These are phyloP conservation scores for Calonectria honghensis DNA, from an alignment of 2,329 filamentous ascomycete genomes.

Conservation along the genomic window DNA sequence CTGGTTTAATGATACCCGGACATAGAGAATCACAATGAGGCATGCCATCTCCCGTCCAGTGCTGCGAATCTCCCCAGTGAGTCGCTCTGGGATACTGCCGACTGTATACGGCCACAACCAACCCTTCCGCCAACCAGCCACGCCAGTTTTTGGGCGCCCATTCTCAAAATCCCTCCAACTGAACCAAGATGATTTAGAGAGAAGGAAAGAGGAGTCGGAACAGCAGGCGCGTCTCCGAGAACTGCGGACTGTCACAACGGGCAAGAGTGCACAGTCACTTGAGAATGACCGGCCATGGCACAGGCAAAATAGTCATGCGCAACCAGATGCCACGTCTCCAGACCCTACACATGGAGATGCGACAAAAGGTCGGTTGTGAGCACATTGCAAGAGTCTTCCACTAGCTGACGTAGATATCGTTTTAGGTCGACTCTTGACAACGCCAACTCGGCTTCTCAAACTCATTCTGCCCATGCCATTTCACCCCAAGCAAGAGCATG, in stretches of 20 bases:
- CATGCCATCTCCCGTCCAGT: slow-evolving; percentile 45
- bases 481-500: slow-evolving; percentile 61
- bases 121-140: slow-evolving; percentile 26
- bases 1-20: not conserved
- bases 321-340: slow-evolving; percentile 41
- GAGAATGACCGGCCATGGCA: slow-evolving; percentile 57
- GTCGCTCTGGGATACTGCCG: slow-evolving; percentile 31
- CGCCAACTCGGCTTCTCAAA: slow-evolving; percentile 86
- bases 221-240: slow-evolving; percentile 50
- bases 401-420: not conserved
- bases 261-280: slow-evolving; percentile 50
- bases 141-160: slow-evolving; percentile 36
- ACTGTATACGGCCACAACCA: slow-evolving; percentile 31
- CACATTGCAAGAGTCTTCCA: too few relatives aligned
- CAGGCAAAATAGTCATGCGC: slow-evolving; percentile 43
- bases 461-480: slow-evolving; percentile 83
- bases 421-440: slow-evolving; percentile 84
- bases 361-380: slow-evolving; percentile 48
- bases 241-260: slow-evolving; percentile 48
- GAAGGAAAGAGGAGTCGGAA: slow-evolving; percentile 42
- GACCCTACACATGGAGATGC: slow-evolving; percentile 45
- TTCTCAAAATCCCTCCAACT: slow-evolving; percentile 49
- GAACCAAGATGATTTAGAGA: slow-evolving; percentile 39
- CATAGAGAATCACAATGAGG: slow-evolving; percentile 46
- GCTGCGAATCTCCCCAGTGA: slow-evolving; percentile 43